These are phyloP conservation scores for Nidula niveotomentosa DNA, from an alignment of 1,284 basidiomycete genomes.

Conservation along the genomic window DNA sequence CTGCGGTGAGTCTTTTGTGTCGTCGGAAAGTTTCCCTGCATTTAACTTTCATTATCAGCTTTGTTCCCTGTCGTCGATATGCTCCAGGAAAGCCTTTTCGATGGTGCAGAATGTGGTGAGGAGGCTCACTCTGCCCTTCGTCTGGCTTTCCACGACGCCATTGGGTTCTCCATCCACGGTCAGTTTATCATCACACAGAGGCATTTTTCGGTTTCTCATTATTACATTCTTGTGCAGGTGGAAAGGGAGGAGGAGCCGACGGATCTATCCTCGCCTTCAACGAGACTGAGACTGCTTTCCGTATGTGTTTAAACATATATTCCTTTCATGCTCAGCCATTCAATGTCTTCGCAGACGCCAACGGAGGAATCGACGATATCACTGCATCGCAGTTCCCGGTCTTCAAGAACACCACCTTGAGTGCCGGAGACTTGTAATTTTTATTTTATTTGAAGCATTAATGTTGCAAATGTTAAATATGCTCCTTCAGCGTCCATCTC, in stretches of 20 bases:
- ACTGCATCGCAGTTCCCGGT: background rate
- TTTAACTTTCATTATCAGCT: background rate
- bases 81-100: background rate
- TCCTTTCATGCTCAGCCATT: background rate
- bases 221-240: background rate
- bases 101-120: background rate
- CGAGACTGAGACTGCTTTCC: background rate
- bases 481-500: background rate
- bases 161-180: background rate
- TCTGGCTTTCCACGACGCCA: slow-evolving; percentile 1
- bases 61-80: background rate
- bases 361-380: slow-evolving; percentile 1
- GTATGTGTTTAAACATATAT: background rate
- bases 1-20: background rate
- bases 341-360: background rate
- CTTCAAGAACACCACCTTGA: background rate
- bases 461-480: background rate
- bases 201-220: too few relatives aligned
- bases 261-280: slow-evolving; percentile 1
- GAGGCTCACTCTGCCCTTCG: background rate
- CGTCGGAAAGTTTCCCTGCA: background rate
- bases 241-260: background rate
- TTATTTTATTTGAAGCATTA: background rate
- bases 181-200: background rate
- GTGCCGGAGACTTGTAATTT: slow-evolving; percentile 1